Conservation (phyloP, 2,329 filamentous ascomycete genomes). For the Neocucurbitaria cava region DNA sequence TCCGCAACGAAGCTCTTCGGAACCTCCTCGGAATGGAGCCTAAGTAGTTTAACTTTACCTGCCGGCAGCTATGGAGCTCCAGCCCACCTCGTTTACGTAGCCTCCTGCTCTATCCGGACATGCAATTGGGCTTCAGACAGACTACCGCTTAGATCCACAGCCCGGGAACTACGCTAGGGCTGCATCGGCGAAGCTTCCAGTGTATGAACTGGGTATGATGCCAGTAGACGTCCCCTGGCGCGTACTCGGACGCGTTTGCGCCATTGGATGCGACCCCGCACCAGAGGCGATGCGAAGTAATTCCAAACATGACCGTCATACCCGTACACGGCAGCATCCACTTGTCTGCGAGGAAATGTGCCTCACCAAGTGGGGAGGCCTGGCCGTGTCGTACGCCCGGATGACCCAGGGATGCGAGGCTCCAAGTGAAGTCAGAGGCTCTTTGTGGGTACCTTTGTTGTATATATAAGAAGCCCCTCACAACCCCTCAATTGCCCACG, state of each 20-base stretch:
- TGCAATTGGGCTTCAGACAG: slow-evolving; percentile 18
- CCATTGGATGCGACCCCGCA: slow-evolving; percentile 49
- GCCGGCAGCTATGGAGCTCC: slow-evolving; percentile 14
- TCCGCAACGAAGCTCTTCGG: slow-evolving; percentile 15
- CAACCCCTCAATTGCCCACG: slow-evolving; percentile 27
- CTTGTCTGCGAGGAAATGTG: slow-evolving; percentile 25
- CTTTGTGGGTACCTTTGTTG: slow-evolving; percentile 21
- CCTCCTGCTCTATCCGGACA: slow-evolving; percentile 10
- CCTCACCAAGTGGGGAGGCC: slow-evolving; percentile 45
- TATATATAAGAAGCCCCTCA: slow-evolving; percentile 44
- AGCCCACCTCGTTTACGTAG: slow-evolving; percentile 28
- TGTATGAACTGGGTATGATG: slow-evolving; percentile 23
- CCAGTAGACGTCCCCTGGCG: slow-evolving; percentile 23
- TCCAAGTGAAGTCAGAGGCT: slow-evolving; percentile 19
- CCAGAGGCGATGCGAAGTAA: slow-evolving; percentile 35
- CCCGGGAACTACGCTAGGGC: slow-evolving; percentile 20
- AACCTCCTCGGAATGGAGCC: slow-evolving; percentile 23
- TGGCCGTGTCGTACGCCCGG: slow-evolving; percentile 25
- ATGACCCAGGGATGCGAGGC: slow-evolving; percentile 29
- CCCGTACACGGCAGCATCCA: slow-evolving; percentile 33
- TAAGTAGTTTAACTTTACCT: slow-evolving; percentile 15
- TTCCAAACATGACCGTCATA: slow-evolving; percentile 43
- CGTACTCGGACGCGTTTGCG: slow-evolving; percentile 26
- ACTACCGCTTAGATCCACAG: slow-evolving; percentile 13
- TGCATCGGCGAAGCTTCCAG: slow-evolving; percentile 17